Evolutionary conservation across 139 green algal species (phyloP).

Genomic region (Pedinophyceae sp.): DNA sequence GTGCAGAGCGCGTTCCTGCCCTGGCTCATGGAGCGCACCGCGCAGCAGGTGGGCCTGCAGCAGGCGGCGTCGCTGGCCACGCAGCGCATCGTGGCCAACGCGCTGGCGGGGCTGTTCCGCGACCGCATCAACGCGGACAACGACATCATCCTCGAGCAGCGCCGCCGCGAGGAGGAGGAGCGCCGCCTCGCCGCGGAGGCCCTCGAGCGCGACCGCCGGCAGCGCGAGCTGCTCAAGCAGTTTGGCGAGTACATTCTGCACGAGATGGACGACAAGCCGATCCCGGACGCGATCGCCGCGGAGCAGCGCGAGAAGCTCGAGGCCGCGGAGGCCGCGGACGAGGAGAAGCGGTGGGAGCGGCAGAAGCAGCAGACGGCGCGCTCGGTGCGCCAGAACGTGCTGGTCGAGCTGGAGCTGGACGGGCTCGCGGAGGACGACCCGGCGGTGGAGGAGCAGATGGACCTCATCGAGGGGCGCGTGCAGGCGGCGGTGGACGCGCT

Average conservation of each 20-base stretch:
- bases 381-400: neutral
- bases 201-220: neutral
- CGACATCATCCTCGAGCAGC: neutral
- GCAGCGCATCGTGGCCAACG: slow-evolving; percentile 10
- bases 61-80: slow-evolving; percentile 3
- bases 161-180: slow-evolving; percentile 7
- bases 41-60: slow-evolving; percentile 8
- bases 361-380: slow-evolving; percentile 2
- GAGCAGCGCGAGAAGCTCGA: slow-evolving; percentile 21
- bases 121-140: neutral
- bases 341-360: slow-evolving; percentile 6
- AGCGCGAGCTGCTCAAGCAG: neutral
- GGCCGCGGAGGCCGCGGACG: slow-evolving; percentile 13
- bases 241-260: neutral
- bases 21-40: slow-evolving; percentile 27
- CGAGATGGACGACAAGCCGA: slow-evolving; percentile 14
- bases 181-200: slow-evolving; percentile 9
- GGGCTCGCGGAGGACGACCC: neutral
- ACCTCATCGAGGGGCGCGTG: neutral
- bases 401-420: neutral
- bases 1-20: slow-evolving; percentile 54
- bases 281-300: slow-evolving; percentile 17
- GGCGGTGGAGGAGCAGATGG: neutral
- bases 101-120: slow-evolving; percentile 13
- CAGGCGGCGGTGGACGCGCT: neutral